Evolutionary conservation across 2,329 filamentous ascomycete genomes (phyloP).

Genomic region (Hypoxylon sp.): DNA sequence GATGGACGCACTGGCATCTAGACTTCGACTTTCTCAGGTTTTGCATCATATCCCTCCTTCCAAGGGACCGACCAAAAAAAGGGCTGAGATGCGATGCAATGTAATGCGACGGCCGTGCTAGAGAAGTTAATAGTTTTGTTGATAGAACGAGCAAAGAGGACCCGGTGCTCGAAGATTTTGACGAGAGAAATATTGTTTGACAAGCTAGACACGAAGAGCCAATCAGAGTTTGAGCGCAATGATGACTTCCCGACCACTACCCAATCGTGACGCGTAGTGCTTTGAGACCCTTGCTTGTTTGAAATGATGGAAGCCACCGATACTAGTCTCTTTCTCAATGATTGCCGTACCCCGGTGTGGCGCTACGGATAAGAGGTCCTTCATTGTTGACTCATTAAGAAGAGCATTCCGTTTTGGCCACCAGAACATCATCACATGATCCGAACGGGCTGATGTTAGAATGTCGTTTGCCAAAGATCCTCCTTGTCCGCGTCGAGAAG

Average conservation of each 20-base stretch:
- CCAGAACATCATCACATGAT: constrained; percentile 41
- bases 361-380: constrained; percentile 7
- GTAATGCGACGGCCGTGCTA: constrained; percentile 4
- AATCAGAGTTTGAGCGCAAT: constrained; percentile 54
- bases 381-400: constrained; percentile 48
- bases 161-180: constrained; percentile 38
- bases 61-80: not conserved
- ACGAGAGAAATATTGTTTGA: constrained; percentile 44
- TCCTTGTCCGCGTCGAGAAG: constrained; percentile 31
- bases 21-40: not conserved
- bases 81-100: constrained; percentile 15
- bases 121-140: constrained; percentile 16
- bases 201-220: constrained; percentile 47
- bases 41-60: constrained; percentile 8
- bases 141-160: constrained; percentile 26
- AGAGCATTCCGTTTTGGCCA: constrained; percentile 28
- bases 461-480: constrained; percentile 35
- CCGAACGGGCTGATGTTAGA: constrained; percentile 36
- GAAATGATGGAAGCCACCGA: constrained; percentile 52
- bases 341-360: constrained; percentile 32
- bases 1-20: constrained; percentile 10
- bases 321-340: constrained; percentile 29
- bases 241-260: constrained; percentile 43
- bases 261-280: constrained; percentile 53
- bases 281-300: constrained; percentile 45